Conservation (phyloP, 23 red algal genomes). For the Chondrus crispus region DNA sequence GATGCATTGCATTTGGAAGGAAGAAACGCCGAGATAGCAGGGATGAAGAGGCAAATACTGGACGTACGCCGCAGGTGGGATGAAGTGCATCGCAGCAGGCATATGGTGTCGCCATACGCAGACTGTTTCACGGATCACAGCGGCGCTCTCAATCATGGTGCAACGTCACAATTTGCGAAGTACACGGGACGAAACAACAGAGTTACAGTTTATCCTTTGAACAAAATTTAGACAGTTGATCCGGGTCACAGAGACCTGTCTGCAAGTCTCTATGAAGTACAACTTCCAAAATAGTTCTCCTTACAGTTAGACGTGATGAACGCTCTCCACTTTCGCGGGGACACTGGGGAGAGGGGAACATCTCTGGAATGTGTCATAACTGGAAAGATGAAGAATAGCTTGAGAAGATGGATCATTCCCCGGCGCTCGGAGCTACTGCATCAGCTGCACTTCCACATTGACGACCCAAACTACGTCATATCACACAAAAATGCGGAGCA, state of each 20-base stretch:
- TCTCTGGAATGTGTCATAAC: background rate
- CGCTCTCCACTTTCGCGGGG: background rate
- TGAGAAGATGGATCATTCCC: background rate
- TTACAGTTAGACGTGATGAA: conserved; percentile 11
- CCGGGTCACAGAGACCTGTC: background rate
- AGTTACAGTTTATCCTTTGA: background rate
- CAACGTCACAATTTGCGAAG: background rate
- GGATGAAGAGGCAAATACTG: background rate
- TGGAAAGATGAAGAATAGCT: conserved; percentile 12
- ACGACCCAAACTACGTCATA: background rate
- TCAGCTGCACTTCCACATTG: conserved; percentile 7
- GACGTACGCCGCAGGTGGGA: background rate
- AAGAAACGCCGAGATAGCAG: background rate
- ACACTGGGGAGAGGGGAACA: background rate
- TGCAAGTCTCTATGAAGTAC: background rate
- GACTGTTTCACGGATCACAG: background rate
- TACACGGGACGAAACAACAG: background rate
- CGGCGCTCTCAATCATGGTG: background rate
- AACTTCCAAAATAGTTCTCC: background rate
- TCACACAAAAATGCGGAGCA: background rate
- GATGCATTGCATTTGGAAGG: background rate
- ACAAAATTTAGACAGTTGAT: background rate
- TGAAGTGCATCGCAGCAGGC: background rate
- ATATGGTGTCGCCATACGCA: background rate
- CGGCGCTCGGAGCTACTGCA: background rate